Conservation (phyloP, 495 filamentous ascomycete genomes). For the Talaromyces trachyspermus region DNA sequence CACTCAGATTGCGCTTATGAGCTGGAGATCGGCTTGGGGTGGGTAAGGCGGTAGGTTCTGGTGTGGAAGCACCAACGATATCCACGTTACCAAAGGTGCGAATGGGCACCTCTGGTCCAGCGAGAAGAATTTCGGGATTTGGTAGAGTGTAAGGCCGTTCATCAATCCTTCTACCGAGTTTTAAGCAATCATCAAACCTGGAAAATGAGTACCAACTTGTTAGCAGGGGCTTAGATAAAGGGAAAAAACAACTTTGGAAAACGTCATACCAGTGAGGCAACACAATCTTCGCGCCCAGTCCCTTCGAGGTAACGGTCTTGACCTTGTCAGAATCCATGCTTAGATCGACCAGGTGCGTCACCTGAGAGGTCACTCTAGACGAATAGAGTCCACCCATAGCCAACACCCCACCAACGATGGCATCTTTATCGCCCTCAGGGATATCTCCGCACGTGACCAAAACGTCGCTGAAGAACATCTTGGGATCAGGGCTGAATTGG, state of each 20-base stretch:
- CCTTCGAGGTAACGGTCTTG: constrained; percentile 51
- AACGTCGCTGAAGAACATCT: constrained; percentile 80
- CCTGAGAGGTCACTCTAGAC: constrained; percentile 55
- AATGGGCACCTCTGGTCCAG: constrained; percentile 46
- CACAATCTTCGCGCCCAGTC: constrained; percentile 70
- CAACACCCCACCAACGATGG: constrained; percentile 81
- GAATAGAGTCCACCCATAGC: constrained; percentile 83
- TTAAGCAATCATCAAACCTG: constrained; percentile 95
- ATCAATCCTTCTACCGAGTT: constrained; percentile 78
- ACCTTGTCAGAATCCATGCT: constrained; percentile 70
- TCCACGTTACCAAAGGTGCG: constrained; percentile 47
- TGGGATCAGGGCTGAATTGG: constrained; percentile 82
- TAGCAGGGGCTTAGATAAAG: background rate
- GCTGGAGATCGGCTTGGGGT: constrained; percentile 28
- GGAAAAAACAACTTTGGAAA: background rate
- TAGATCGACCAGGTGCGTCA: constrained; percentile 86
- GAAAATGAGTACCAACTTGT: background rate
- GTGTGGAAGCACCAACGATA: constrained; percentile 66
- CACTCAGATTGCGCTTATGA: constrained; percentile 27
- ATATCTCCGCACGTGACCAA: constrained; percentile 72
- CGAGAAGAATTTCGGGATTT: constrained; percentile 68
- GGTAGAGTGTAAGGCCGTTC: constrained; percentile 84
- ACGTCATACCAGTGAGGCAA: constrained; percentile 87
- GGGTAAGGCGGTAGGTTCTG: constrained; percentile 51
- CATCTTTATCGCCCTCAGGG: constrained; percentile 82